Evolutionary conservation across 768 basidiomycete genomes (phyloP).

Genomic region (Imleria badia): DNA sequence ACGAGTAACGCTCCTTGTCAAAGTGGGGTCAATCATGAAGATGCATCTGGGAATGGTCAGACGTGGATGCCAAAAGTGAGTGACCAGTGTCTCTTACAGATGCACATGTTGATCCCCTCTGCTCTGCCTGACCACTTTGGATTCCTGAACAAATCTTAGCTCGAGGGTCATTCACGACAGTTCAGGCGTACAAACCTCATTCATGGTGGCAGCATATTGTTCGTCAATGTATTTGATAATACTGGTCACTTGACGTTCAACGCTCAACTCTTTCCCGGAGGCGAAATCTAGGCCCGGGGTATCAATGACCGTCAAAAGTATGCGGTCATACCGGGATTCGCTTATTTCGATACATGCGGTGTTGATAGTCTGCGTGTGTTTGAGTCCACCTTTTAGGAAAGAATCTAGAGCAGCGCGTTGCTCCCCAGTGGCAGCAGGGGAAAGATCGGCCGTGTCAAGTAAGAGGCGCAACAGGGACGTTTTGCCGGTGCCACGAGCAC

Average conservation of each 20-base stretch:
- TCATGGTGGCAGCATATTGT: slow-evolving; percentile 85
- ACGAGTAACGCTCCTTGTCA: slow-evolving; percentile 52
- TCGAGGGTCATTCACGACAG: neutral
- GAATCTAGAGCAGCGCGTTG: slow-evolving; percentile 63
- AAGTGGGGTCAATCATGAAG: slow-evolving; percentile 82
- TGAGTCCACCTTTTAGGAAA: slow-evolving; percentile 61
- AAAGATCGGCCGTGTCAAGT: slow-evolving; percentile 82
- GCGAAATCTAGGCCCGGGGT: slow-evolving; percentile 82
- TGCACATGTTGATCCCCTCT: slow-evolving; percentile 91
- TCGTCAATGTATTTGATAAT: slow-evolving; percentile 78
- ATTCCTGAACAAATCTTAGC: slow-evolving; percentile 54
- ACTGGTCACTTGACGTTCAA: slow-evolving; percentile 74
- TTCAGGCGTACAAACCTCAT: slow-evolving; percentile 51
- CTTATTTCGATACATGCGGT: slow-evolving; percentile 77
- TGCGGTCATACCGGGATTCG: slow-evolving; percentile 79
- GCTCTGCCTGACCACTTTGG: slow-evolving; percentile 82
- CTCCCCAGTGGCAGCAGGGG: slow-evolving; percentile 71
- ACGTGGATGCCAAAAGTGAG: neutral
- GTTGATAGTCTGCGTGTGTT: slow-evolving; percentile 61
- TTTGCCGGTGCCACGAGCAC: slow-evolving; percentile 80
- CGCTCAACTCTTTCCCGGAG: slow-evolving; percentile 68
- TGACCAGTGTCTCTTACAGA: slow-evolving; percentile 50
- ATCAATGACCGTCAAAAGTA: slow-evolving; percentile 79
- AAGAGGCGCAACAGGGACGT: slow-evolving; percentile 78
- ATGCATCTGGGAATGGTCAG: slow-evolving; percentile 57